Base-by-base conservation (phyloP, 225 moss, liverwort and hornwort species). In the Bryum argenteum region DNA sequence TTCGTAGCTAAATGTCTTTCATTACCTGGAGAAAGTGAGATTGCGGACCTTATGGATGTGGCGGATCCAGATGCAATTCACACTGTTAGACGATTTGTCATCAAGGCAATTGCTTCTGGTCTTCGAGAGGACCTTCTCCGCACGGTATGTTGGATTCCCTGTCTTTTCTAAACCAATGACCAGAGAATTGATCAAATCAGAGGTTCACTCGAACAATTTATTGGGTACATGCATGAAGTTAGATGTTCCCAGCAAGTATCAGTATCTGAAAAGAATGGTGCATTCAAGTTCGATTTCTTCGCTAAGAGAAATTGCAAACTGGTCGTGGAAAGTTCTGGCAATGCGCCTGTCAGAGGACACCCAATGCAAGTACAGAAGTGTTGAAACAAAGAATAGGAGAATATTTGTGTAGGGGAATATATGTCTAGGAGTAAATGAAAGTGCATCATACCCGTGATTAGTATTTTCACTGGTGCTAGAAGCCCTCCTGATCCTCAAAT, bases 31-130 rank as follows among this genome's bases (percentile, higher is more conserved):
- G 96, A 97, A 82, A 97, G 90, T 71, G 94, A 97, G 84, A 84
- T 97, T 44, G 87, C 93, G 56, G 96, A 97, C 62, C 80, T 97
- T 38, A 81, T 90, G 90, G 66, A 84, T 53, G 90, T 92, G 58
- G 93, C 96, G 58, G 94, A 97, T 79, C 96, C 96, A 14, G 96
- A 93, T 79, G 94, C 96, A 28, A 94, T 94, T 70, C 96, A 97
- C 63, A 85, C 78, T n/a, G 91, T 91, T 17, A 86, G 91, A 55
- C 80, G 85, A 48, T 90, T 84, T 59, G 20, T 97, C 41, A 84
- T 93, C 37, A 87, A 85, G 72, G 65, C 90, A 45, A 68, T 94
- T 24, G 91, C 91, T 47, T 61, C 81, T 38, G 88, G 67, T 50
- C 84, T 97, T 22, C 85, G 88, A 11, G 56, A 90, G 74, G 91